Conservation (phyloP, 805 yeast genomes). For the Yarrowia sp. region DNA sequence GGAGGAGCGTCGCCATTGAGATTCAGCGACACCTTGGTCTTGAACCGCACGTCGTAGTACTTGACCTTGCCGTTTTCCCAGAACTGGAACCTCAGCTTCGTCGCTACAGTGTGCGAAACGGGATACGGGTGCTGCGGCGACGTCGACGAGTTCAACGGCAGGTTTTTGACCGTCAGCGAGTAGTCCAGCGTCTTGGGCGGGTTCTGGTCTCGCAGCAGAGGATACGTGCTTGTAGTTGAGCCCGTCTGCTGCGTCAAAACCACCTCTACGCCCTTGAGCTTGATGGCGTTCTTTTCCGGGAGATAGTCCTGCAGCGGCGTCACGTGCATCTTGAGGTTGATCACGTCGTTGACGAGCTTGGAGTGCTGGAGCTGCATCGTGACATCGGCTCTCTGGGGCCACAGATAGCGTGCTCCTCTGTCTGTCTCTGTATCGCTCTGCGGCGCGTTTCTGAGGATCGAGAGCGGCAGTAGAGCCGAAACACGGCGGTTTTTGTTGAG, state of each 20-base stretch:
- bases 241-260: neutral
- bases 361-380: constrained; percentile 7
- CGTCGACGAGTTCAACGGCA: neutral
- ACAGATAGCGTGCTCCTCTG: neutral
- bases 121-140: neutral
- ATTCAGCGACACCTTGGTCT: neutral
- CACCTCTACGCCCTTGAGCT: neutral
- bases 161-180: neutral
- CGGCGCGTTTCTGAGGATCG: neutral
- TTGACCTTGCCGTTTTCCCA: neutral
- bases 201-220: neutral
- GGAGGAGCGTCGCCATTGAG: constrained; percentile 20
- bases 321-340: constrained; percentile 2
- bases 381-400: constrained; percentile 8
- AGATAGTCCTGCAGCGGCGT: neutral
- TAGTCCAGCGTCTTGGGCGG: constrained; percentile 1
- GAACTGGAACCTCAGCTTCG: constrained; percentile 4
- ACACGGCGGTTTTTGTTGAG: neutral
- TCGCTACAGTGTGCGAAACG: neutral
- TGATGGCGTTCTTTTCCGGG: neutral
- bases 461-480: neutral
- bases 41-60: constrained; percentile 1
- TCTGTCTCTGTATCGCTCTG: neutral
- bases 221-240: neutral
- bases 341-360: constrained; percentile 14